Base-by-base conservation (phyloP, 345 rosid species). In the Clausena lansium region DNA sequence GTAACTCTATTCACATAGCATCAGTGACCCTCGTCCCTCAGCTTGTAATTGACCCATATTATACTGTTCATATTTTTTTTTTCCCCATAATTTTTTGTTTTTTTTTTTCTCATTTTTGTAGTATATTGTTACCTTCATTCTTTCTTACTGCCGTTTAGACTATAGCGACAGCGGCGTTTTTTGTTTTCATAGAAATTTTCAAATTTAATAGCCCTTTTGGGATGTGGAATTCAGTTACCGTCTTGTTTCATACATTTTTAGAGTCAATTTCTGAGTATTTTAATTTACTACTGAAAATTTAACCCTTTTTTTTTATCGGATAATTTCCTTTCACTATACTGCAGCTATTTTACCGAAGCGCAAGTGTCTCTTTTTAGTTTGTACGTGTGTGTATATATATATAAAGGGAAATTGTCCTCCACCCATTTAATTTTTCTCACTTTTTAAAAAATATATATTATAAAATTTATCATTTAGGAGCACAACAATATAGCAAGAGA, bases 1-100 rank as follows among this genome's bases (percentile, higher is more conserved):
- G 99, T 94, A 67, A 97, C 99, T 67, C 80, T 97, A 78, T 94
- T 93, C 86, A 97, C 99, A 60, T 97, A 94, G 85, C 63, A 30
- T n/a, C 58, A 11, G 35, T 19, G 74, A n/a, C 30, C 55, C 32
- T 5, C 45, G 15, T 62, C 39, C 24, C 5, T 4, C 38, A 35
- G 80, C 73, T 33, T 68, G 79, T 78, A 68, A 61, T 36, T 61
- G 11, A 54, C 41, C 54, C 60, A 17, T 75, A 27, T 41, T 14
- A 36, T 13, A 41, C 69, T 83, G 87, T 82, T 73, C 80, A 82
- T 83, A 81, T 82, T 45, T 27, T 50, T n/a, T n/a, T 38, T 50
- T 67, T 36, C 38, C 0, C 20, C 45, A 11, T 33, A 68, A 65
- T 67, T 76, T 78, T 76, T 80, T 52, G 77, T 60, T 81, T 81